A percentile compares a stretch with the other conserved stretches of the same genome.
phyloP scores from a whole-genome alignment of 2,329 filamentous ascomycete genomes.

The Penicillium brasilianum region DNA sequence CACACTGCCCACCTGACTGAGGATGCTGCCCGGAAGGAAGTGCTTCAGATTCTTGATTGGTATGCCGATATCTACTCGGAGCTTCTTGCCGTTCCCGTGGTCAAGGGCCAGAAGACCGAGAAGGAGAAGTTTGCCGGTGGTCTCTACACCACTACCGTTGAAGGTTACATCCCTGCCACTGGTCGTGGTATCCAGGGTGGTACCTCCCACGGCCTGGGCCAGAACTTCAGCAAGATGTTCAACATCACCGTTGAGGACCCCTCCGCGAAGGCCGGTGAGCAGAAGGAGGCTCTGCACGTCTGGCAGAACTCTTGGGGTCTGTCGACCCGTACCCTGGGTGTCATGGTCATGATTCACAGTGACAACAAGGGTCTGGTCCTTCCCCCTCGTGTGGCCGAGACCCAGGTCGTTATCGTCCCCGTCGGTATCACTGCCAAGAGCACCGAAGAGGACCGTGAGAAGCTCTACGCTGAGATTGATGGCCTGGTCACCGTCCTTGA shows the following conservation, averaged over 20 bases:
- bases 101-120: constrained; percentile 92
- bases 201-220: constrained; percentile 91
- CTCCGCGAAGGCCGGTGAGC: constrained; percentile 66
- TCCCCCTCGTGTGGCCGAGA: constrained; percentile 85
- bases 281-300: constrained; percentile 69
- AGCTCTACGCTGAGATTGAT: constrained; percentile 76
- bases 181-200: constrained; percentile 96
- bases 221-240: constrained; percentile 99
- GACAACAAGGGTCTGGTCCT: constrained; percentile 95
- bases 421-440: constrained; percentile 92
- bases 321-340: constrained; percentile 94
- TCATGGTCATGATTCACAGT: constrained; percentile 98
- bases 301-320: constrained; percentile 99
- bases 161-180: constrained; percentile 95
- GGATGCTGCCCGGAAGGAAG: constrained; percentile 79
- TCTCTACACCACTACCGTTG: constrained; percentile 94
- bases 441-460: constrained; percentile 75
- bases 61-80: constrained; percentile 94
- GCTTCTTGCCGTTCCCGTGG: constrained; percentile 90
- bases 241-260: constrained; percentile 97
- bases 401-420: constrained; percentile 85
- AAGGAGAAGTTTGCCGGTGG: constrained; percentile 98
- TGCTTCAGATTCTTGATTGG: constrained; percentile 88
- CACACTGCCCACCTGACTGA: constrained; percentile 91
- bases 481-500: constrained; percentile 71